Conservation (phyloP, 768 basidiomycete genomes). For the Lactarius evosmus region DNA sequence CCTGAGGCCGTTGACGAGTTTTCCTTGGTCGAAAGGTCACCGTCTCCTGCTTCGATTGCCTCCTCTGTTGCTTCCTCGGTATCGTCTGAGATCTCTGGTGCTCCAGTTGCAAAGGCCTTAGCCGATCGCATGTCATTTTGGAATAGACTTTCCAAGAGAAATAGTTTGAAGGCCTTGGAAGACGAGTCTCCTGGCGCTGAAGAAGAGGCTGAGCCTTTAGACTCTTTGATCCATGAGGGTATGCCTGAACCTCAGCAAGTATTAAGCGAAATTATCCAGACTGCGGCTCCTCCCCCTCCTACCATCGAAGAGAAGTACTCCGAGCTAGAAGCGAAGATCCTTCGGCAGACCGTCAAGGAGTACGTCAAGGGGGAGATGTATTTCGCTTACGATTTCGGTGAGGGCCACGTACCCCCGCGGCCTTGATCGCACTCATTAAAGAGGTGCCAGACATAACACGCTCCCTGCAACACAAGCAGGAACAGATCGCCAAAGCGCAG, state of each 20-base stretch:
- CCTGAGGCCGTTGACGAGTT: conserved; percentile 34
- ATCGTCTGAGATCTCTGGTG: conserved; percentile 44
- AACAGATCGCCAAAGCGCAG: conserved; percentile 54
- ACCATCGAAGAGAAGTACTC: conserved; percentile 64
- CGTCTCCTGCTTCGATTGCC: conserved; percentile 34
- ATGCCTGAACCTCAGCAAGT: conserved; percentile 45
- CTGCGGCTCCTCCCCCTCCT: conserved; percentile 58
- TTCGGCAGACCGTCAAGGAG: conserved; percentile 73
- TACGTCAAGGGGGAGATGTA: conserved; percentile 87
- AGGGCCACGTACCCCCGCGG: conserved; percentile 20
- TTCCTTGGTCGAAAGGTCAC: conserved; percentile 24
- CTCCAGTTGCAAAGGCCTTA: conserved; percentile 59
- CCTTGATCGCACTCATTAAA: background rate
- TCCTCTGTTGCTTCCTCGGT: conserved; percentile 54
- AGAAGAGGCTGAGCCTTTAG: conserved; percentile 23
- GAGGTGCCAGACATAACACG: conserved; percentile 66
- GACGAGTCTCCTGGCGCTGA: conserved; percentile 17
- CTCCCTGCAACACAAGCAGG: conserved; percentile 76
- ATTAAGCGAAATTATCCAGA: conserved; percentile 54
- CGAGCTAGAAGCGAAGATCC: conserved; percentile 80
- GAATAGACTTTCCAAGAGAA: conserved; percentile 52
- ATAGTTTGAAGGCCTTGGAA: background rate
- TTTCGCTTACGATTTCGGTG: conserved; percentile 84
- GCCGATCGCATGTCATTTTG: conserved; percentile 73
- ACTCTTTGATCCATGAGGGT: conserved; percentile 26